Evolutionary conservation across 768 basidiomycete genomes (phyloP).

Genomic region (Naganishia randhawae): DNA sequence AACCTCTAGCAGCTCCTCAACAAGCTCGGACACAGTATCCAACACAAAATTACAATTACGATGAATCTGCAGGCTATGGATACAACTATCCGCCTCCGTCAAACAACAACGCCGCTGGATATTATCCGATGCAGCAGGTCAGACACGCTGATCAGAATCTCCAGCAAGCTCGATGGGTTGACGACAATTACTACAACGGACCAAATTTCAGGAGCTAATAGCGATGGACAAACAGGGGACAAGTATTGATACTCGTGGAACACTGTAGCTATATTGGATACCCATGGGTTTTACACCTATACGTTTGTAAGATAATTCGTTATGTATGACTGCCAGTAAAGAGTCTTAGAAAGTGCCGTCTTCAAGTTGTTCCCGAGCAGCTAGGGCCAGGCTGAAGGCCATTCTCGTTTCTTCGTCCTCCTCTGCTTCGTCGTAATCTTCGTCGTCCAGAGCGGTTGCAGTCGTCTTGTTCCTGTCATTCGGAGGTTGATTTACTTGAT

Average conservation of each 20-base stretch:
- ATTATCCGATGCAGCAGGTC: slow-evolving; percentile 11
- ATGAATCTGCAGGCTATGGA: slow-evolving; percentile 8
- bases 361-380: slow-evolving; percentile 21
- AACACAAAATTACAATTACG: slow-evolving; percentile 15
- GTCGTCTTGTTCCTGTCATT: neutral
- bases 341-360: slow-evolving; percentile 15
- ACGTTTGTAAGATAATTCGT: too few relatives aligned
- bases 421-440: neutral
- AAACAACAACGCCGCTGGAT: slow-evolving; percentile 1
- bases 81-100: slow-evolving; percentile 10
- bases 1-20: neutral
- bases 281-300: neutral
- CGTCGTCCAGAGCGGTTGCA: too few relatives aligned
- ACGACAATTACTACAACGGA: slow-evolving; percentile 37
- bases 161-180: slow-evolving; percentile 32
- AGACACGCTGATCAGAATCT: neutral
- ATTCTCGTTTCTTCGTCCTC: slow-evolving; percentile 27
- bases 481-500: neutral
- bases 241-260: neutral
- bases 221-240: neutral
- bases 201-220: slow-evolving; percentile 30
- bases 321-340: too few relatives aligned
- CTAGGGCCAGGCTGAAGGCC: slow-evolving; percentile 19
- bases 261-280: neutral
- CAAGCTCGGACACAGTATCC: slow-evolving; percentile 23